phyloP scores from a whole-genome alignment of 108 stramenopile species.

The Cyclostephanos invisitatus region DNA sequence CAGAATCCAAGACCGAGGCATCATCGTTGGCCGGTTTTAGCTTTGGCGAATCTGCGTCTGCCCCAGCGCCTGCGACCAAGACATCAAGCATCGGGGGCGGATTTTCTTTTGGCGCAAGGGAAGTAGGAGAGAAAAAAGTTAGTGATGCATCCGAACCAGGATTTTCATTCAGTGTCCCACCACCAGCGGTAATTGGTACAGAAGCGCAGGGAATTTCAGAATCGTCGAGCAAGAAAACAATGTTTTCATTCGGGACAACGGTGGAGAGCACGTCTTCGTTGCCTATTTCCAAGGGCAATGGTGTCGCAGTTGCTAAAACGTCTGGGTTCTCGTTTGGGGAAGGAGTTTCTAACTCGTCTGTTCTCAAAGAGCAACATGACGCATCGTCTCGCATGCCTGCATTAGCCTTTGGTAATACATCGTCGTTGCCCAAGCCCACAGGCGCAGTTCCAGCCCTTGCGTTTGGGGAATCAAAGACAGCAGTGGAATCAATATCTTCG shows the following conservation, averaged over 20 bases:
- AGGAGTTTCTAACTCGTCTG: background rate
- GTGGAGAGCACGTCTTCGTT: background rate
- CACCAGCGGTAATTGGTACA: background rate
- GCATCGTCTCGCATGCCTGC: background rate
- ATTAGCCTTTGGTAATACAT: conserved; percentile 9
- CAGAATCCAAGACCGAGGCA: background rate
- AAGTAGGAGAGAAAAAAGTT: background rate
- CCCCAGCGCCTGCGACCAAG: background rate
- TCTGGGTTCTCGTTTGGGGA: conserved; percentile 3
- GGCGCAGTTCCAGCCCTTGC: background rate
- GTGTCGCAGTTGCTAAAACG: background rate
- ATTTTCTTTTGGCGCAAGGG: conserved; percentile 8
- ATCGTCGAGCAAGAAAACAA: conserved; percentile 9
- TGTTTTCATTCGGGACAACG: background rate
- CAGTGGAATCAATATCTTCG: background rate
- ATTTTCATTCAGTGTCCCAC: conserved; percentile 21
- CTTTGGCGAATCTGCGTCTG: conserved; percentile 3
- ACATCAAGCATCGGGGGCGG: background rate
- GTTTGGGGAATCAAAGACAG: background rate
- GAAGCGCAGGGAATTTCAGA: background rate
- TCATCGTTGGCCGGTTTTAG: conserved; percentile 4
- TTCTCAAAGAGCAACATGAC: background rate
- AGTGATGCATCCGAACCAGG: background rate
- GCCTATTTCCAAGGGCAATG: background rate
- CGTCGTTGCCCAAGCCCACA: background rate